Evolutionary conservation across 2,329 filamentous ascomycete species (phyloP).

Genomic region (Curvularia lunata): DNA sequence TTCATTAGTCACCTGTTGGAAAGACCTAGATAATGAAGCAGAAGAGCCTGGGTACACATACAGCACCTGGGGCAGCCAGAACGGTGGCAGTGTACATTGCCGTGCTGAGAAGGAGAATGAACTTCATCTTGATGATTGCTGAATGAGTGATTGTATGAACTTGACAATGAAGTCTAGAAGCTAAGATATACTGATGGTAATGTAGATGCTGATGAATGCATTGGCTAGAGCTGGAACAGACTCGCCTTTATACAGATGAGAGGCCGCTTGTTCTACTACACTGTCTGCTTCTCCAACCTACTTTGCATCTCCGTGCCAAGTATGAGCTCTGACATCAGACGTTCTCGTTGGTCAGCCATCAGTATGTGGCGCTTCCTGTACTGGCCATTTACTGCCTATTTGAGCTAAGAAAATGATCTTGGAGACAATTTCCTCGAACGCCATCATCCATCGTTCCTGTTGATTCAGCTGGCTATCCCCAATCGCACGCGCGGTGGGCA

Average conservation of each 20-base stretch:
- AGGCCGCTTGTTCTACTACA: neutral
- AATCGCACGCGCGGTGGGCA: neutral
- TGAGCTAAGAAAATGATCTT: neutral
- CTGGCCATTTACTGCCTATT: neutral
- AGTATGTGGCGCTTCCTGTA: neutral
- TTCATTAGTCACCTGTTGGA: neutral
- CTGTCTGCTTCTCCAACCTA: neutral
- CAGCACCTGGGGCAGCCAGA: constrained; percentile 12
- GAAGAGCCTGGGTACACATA: neutral
- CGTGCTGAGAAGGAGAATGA: constrained; percentile 6
- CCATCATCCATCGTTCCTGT: neutral
- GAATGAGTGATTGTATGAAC: neutral
- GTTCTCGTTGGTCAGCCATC: neutral
- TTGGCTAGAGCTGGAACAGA: neutral
- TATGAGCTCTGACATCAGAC: neutral
- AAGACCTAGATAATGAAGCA: neutral
- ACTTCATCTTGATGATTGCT: constrained; percentile 6
- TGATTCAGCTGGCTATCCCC: neutral
- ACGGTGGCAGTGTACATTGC: constrained; percentile 7
- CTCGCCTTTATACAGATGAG: neutral
- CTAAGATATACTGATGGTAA: neutral
- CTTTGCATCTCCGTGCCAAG: neutral
- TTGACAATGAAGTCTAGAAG: neutral
- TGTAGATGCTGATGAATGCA: neutral
- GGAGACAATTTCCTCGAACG: neutral